These are phyloP conservation scores for Silene coronaria DNA, from an alignment of 179 eudicot species.

Conservation along the genomic window DNA sequence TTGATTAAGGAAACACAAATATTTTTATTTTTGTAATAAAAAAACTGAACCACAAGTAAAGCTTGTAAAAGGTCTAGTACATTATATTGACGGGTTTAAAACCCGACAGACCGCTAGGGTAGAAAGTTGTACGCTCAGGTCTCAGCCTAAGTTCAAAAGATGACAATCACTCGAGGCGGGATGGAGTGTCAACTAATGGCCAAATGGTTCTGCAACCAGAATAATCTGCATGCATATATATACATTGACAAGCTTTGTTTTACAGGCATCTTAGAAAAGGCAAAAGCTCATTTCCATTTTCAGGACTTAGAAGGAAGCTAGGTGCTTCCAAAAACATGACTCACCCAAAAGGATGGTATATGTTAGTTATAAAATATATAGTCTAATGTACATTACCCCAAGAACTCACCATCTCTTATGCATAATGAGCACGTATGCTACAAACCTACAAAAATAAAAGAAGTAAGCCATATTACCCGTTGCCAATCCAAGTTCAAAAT, in stretches of 20 bases:
- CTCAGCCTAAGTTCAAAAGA: too few relatives aligned
- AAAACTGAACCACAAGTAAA: too few relatives aligned
- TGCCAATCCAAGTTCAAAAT: conserved; percentile 34
- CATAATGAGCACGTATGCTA: conserved; percentile 39
- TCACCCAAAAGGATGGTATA: conserved; percentile 19
- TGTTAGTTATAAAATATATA: conserved; percentile 16
- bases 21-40: too few relatives aligned
- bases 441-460: conserved; percentile 35
- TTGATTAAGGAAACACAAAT: too few relatives aligned
- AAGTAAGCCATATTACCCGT: conserved; percentile 24
- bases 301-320: conserved; percentile 17
- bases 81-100: too few relatives aligned
- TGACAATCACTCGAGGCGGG: too few relatives aligned
- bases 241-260: conserved; percentile 20
- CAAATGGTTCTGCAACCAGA: conserved; percentile 12
- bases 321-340: conserved; percentile 15
- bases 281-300: conserved; percentile 18
- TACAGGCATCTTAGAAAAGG: conserved; percentile 26
- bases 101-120: too few relatives aligned
- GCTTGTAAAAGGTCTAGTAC: too few relatives aligned
- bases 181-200: background rate
- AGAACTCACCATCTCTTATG: conserved; percentile 26
- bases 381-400: conserved; percentile 21
- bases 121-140: too few relatives aligned
- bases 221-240: conserved; percentile 10